These are phyloP conservation scores for Elongisporangium undulatum DNA, from an alignment of 352 stramenopile species.

Conservation along the genomic window DNA sequence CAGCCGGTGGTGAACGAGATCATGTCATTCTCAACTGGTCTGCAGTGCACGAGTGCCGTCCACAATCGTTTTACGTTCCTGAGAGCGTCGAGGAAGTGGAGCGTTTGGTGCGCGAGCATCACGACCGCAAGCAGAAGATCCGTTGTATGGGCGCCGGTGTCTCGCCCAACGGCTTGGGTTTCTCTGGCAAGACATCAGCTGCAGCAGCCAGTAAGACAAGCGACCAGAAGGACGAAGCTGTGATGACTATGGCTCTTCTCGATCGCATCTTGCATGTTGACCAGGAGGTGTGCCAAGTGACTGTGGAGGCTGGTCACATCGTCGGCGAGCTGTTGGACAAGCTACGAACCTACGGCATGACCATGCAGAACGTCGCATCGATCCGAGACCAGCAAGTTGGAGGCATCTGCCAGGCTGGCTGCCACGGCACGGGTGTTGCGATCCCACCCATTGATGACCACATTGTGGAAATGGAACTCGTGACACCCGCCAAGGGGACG, in stretches of 20 bases:
- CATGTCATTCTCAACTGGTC: constrained; percentile 84
- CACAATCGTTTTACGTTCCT: constrained; percentile 58
- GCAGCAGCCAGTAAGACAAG: constrained; percentile 5
- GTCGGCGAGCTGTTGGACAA: constrained; percentile 77
- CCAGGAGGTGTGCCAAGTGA: constrained; percentile 88
- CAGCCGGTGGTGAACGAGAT: constrained; percentile 23
- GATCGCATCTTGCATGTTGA: constrained; percentile 92
- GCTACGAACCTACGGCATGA: constrained; percentile 84
- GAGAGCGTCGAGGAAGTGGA: constrained; percentile 72
- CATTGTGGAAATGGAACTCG: constrained; percentile 94
- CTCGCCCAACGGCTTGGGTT: constrained; percentile 95
- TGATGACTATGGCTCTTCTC: constrained; percentile 92
- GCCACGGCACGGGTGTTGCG: constrained; percentile 93
- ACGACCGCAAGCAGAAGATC: constrained; percentile 71
- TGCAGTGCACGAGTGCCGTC: constrained; percentile 67
- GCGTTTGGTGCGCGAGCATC: constrained; percentile 49
- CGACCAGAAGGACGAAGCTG: constrained; percentile 38
- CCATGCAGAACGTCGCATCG: constrained; percentile 97
- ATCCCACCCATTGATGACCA: constrained; percentile 98
- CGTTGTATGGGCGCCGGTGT: constrained; percentile 95
- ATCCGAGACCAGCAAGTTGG: constrained; percentile 98
- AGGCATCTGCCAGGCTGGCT: constrained; percentile 93
- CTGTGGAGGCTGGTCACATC: constrained; percentile 80
- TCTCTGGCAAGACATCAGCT: constrained; percentile 40
- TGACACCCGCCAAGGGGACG: constrained; percentile 90